Evolutionary conservation across 2,329 filamentous ascomycete genomes (phyloP), one percentile per base, ranked within the genome.

Genomic region (Exophiala sp.): DNA sequence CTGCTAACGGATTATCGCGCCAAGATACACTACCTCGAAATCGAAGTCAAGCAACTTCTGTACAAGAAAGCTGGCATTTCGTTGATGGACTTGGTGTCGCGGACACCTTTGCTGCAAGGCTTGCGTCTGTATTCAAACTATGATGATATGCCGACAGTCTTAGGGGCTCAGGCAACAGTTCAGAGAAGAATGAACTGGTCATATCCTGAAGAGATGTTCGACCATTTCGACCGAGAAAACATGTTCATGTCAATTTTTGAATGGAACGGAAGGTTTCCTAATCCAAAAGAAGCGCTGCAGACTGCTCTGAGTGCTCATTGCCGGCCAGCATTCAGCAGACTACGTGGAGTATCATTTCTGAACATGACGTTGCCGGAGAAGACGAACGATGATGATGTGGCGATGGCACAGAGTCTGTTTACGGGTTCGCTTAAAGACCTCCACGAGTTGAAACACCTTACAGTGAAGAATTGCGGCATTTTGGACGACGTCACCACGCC

Each of bases 401-500:
- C 32, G n/a, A 47, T 5, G 7, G 50, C 51, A 9, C 47, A 44
- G 14, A 55, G 44, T 10, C 39, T 50, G 9, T 49, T 74, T 77
- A 11, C 75, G 79, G 21, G 76, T 9, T 59, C 57, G 18, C 20
- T 64, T 3, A 40, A 24, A 11, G 16, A 41, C 14, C 44, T 96
- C 7, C 80, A 84, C 0, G 71, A 79, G 1, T 75, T 97, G 5
- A 78, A 78, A 50, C 80, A 85, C 50, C 72, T 96, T 9, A 76
- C 84, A 1, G 85, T 96, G 60, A 84, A 91, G 65, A 86, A 86
- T 6, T 95, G 86, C 40, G 86, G 84, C 2, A 76, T 88, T 33
- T 79, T 90, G 54, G 87, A 87, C 64, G 79, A 83, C 6, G 75
- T 77, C 7, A 76, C 95, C 14, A 73, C 96, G n/a, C 77, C 81